phyloP scores from a whole-genome alignment of 176 grass and related monocot species.

The Cenchrus americanus region DNA sequence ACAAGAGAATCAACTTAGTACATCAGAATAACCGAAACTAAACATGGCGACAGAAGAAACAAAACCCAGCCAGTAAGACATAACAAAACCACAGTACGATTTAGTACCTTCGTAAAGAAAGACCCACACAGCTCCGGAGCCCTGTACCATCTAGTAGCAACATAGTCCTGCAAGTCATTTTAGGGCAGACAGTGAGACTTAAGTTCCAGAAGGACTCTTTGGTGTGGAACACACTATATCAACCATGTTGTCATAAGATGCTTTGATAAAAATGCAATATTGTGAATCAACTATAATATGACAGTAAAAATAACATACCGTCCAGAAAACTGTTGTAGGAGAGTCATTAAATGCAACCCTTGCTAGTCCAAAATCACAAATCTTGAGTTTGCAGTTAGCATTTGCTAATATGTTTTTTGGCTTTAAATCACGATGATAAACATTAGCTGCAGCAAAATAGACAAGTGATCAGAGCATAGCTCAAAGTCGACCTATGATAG shows the following conservation, averaged over 20 bases:
- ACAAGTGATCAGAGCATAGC: conserved; percentile 32
- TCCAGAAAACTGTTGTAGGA: conserved; percentile 93
- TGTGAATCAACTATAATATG: neutral
- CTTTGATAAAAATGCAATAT: neutral
- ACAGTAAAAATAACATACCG: conserved; percentile 57
- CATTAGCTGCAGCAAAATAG: conserved; percentile 75
- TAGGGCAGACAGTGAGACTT: conserved; percentile 22
- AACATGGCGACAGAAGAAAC: neutral
- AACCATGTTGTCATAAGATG: neutral
- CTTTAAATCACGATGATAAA: conserved; percentile 98
- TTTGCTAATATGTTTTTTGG: conserved; percentile 99
- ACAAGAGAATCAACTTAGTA: conserved; percentile 41
- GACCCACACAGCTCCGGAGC: conserved; percentile 96
- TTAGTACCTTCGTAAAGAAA: conserved; percentile 93
- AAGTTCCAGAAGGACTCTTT: conserved; percentile 24
- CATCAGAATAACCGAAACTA: neutral
- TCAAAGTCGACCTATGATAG: neutral
- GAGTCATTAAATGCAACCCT: conserved; percentile 94
- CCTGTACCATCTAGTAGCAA: conserved; percentile 98
- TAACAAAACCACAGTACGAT: conserved; percentile 29
- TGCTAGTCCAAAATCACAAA: conserved; percentile 98
- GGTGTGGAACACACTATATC: neutral
- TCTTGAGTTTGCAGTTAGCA: conserved; percentile 98
- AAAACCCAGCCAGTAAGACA: conserved; percentile 36
- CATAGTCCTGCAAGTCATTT: conserved; percentile 79